Evolutionary conservation across 1,284 basidiomycete species (phyloP), one percentile per base, ranked within the genome.

Genomic region (Tylopilus sp.): DNA sequence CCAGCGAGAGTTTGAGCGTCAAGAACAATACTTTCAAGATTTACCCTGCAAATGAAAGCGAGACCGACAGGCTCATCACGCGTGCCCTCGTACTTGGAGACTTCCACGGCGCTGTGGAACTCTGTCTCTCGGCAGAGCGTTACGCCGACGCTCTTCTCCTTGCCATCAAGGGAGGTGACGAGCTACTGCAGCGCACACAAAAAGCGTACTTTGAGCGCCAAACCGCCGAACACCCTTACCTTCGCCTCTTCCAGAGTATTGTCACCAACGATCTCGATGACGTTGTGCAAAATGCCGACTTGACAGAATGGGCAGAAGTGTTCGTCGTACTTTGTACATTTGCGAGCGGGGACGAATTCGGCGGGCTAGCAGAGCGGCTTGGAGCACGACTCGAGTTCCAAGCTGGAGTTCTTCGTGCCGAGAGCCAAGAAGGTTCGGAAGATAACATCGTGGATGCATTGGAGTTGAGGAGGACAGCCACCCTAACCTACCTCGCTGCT

Each of bases 281-380:
- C 13, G 45, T 65, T 12, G 63, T 68, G 2, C 93, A 97, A 67
- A 97, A 98, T 61, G 96, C 94, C 15, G 94, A 99, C 60, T 69
- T 98, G 35, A 75, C 82, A 48, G 95, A 99, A 66, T 99, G 96
- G 97, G 85, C 89, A 56, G 96, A 98, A 69, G 91, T 96, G 50
- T 98, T 99, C 61, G 95, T 97, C 40, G 92, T 99, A 3, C 70
- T 98, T 13, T 98, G 95, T 74, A 98, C 96, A 0, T 99, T 95
- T 69, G 94, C 96, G 1, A 81, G 75, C 54, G 74, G 80, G 45
- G 86, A 92, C 33, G 93, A 97, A 60, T 99, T 98, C 64, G 73
- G 86, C 19, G 77, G 80, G 38, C 76, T 99, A 7, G 86, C 89
- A 2, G 96, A 98, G 67, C 92, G 96, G 65, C 83, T 99, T 38